Conservation (phyloP, 192 early-diverging fungal genomes). For the Gigaspora rosea region DNA sequence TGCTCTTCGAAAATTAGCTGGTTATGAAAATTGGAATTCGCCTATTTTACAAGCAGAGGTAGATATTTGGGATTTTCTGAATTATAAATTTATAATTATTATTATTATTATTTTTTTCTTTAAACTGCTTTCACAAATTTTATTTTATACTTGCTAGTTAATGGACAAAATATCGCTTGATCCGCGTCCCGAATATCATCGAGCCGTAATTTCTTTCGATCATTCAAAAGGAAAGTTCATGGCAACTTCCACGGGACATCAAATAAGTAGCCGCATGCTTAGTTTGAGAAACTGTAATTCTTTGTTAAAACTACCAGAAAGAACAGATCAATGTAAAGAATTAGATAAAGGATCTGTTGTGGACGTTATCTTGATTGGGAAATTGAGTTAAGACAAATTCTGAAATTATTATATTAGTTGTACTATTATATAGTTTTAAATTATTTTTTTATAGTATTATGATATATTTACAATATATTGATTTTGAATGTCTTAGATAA, state of each 20-base stretch:
- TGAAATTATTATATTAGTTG: no score
- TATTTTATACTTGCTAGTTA: background rate
- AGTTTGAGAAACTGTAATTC: conserved; percentile 80
- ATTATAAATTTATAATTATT: background rate
- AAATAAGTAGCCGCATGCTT: conserved; percentile 78
- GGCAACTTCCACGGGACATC: conserved; percentile 65
- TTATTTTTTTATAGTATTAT: no score
- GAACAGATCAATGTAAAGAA: conserved; percentile 30
- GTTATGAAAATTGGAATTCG: conserved; percentile 54
- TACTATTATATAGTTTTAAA: no score
- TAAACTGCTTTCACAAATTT: background rate
- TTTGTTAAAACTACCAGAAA: conserved; percentile 71
- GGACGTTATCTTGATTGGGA: conserved; percentile 57
- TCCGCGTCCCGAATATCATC: conserved; percentile 70
- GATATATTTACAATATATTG: no score
- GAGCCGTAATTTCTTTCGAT: conserved; percentile 42
- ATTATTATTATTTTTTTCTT: background rate
- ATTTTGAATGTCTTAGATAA: no score
- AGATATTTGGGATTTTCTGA: background rate
- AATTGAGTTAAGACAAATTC: conserved; percentile 26
- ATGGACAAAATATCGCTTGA: conserved; percentile 47
- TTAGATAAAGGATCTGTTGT: conserved; percentile 49
- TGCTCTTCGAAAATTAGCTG: conserved; percentile 77
- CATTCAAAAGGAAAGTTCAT: conserved; percentile 44
- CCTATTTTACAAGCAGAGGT: conserved; percentile 63